phyloP scores from a whole-genome alignment of 805 yeast genomes.

The Brettanomyces custersianus region DNA sequence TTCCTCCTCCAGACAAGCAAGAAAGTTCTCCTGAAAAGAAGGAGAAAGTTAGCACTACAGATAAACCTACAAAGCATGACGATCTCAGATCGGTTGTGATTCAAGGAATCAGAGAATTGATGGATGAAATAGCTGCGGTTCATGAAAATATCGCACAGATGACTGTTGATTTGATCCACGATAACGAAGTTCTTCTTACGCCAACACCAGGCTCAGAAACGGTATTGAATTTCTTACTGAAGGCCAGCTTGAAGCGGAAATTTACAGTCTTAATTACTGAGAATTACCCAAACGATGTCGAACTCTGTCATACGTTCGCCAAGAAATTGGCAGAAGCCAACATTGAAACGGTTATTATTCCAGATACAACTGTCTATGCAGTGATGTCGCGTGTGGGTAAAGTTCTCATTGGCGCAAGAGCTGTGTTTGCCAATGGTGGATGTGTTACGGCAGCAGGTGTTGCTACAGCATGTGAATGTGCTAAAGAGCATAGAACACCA shows the following conservation, averaged over 20 bases:
- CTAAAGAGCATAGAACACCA: constrained; percentile 91
- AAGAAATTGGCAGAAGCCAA: constrained; percentile 72
- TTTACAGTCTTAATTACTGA: constrained; percentile 91
- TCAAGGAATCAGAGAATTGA: constrained; percentile 84
- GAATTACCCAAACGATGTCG: constrained; percentile 82
- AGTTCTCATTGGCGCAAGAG: constrained; percentile 84
- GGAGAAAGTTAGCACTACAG: constrained; percentile 8
- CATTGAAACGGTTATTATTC: constrained; percentile 83
- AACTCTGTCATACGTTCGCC: constrained; percentile 70
- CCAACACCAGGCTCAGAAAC: constrained; percentile 95
- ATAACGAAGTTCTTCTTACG: constrained; percentile 73
- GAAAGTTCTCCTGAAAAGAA: constrained; percentile 13
- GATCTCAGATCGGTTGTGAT: constrained; percentile 81
- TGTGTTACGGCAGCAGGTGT: constrained; percentile 86
- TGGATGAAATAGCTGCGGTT: constrained; percentile 83
- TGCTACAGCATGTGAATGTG: constrained; percentile 89
- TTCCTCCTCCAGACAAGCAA: constrained; percentile 28
- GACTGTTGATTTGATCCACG: constrained; percentile 91
- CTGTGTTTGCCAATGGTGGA: constrained; percentile 96
- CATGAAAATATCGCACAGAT: constrained; percentile 87
- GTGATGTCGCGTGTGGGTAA: constrained; percentile 97
- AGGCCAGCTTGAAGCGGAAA: constrained; percentile 82
- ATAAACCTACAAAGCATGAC: constrained; percentile 14
- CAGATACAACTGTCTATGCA: constrained; percentile 88
- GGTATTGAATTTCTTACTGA: constrained; percentile 74